A percentile compares a stretch with the other conserved stretches of the same genome.
Conservation (phyloP, 805 yeast species). For the Metschnikowia gruessii region DNA sequence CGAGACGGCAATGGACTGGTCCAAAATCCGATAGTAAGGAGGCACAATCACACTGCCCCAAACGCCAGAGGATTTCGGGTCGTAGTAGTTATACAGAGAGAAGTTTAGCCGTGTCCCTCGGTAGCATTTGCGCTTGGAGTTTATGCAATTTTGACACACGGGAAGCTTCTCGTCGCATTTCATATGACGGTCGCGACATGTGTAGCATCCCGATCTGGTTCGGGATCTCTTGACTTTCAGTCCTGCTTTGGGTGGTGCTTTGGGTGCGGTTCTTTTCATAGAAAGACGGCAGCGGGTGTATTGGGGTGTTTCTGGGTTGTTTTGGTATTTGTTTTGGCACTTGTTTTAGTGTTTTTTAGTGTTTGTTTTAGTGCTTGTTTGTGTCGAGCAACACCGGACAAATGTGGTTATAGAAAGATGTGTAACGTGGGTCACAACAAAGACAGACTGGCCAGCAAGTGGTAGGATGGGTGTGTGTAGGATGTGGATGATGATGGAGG, state of each 20-base stretch:
- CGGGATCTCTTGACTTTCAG: constrained; percentile 30
- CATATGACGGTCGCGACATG: constrained; percentile 64
- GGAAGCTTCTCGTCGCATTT: constrained; percentile 67
- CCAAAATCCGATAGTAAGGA: constrained; percentile 27
- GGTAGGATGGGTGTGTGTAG: too few relatives aligned
- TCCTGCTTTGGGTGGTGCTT: background rate
- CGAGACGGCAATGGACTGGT: constrained; percentile 44
- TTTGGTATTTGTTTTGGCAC: too few relatives aligned
- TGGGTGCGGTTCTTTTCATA: constrained; percentile 4
- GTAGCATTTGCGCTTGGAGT: constrained; percentile 46
- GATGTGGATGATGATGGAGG: background rate
- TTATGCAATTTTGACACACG: constrained; percentile 54
- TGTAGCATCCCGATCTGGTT: constrained; percentile 52
- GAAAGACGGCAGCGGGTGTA: background rate
- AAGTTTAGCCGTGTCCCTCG: constrained; percentile 47
- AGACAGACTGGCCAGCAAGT: background rate
- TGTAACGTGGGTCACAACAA: background rate
- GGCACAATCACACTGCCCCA: background rate
- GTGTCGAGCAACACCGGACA: too few relatives aligned
- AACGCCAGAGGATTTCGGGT: constrained; percentile 21
- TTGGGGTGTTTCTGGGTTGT: background rate
- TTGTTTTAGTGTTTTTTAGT: too few relatives aligned
- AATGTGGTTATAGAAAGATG: background rate
- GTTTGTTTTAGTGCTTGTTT: too few relatives aligned
- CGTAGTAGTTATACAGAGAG: constrained; percentile 39